These are phyloP conservation scores for Kwoniella botswanensis DNA, from an alignment of 768 basidiomycete genomes.

Conservation along the genomic window DNA sequence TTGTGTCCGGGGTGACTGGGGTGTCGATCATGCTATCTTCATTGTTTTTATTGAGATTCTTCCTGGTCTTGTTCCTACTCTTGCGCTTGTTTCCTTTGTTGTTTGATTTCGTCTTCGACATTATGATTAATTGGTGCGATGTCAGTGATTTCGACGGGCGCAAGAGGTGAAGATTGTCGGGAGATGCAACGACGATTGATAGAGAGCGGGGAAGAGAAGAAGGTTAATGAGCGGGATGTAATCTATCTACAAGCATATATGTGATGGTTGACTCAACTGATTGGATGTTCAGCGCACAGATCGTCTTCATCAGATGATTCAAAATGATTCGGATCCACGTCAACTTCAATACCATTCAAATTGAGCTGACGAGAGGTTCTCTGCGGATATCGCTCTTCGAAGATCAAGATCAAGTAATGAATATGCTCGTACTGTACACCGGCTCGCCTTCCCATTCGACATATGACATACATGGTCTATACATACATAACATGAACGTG, in stretches of 20 bases:
- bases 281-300: not conserved
- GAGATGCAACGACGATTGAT: not conserved
- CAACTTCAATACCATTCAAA: too few relatives aligned
- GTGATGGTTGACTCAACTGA: not conserved
- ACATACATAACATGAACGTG: too few relatives aligned
- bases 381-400: too few relatives aligned
- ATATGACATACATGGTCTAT: too few relatives aligned
- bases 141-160: too few relatives aligned
- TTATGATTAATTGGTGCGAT: not conserved
- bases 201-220: not conserved
- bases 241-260: not conserved
- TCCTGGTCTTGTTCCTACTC: not conserved
- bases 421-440: too few relatives aligned
- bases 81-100: not conserved
- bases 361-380: not conserved
- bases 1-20: too few relatives aligned
- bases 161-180: not conserved
- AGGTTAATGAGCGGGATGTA: not conserved
- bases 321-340: not conserved
- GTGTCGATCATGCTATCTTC: too few relatives aligned
- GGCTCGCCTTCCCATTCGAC: too few relatives aligned
- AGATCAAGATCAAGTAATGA: too few relatives aligned
- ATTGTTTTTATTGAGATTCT: not conserved
- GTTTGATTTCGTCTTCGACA: not conserved
- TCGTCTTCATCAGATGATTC: not conserved